Evolutionary conservation across 331 rosid genomes (phyloP).

Genomic region (Acacia concinna): DNA sequence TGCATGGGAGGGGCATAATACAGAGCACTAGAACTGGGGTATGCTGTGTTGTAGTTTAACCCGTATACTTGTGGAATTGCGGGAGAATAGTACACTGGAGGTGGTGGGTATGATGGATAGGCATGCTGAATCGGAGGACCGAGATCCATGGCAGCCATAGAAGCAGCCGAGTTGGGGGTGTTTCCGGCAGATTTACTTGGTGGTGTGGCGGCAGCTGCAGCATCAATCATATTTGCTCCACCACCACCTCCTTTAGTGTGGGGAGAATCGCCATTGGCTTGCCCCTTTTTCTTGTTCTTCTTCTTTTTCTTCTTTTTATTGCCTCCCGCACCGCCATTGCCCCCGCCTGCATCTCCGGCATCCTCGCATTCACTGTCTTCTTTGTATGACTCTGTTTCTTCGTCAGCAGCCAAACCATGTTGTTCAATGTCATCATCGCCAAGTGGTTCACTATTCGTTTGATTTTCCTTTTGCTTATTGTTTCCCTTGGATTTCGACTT

Average conservation of each 20-base stretch:
- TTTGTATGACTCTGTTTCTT: slow-evolving; percentile 33
- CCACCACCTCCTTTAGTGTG: slow-evolving; percentile 28
- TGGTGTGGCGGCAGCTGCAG: not conserved
- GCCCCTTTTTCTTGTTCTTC: slow-evolving; percentile 49
- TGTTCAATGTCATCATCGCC: slow-evolving; percentile 37
- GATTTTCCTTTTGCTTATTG: slow-evolving; percentile 24
- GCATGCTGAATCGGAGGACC: slow-evolving; percentile 53
- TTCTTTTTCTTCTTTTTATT: slow-evolving; percentile 57
- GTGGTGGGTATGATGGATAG: slow-evolving; percentile 50
- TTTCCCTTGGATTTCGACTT: slow-evolving; percentile 51
- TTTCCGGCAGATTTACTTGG: not conserved
- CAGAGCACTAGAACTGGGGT: slow-evolving; percentile 48
- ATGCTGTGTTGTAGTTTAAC: slow-evolving; percentile 60
- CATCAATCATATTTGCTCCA: slow-evolving; percentile 21
- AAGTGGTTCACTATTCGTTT: slow-evolving; percentile 26
- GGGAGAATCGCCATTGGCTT: slow-evolving; percentile 36
- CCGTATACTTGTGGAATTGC: slow-evolving; percentile 40
- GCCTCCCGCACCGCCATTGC: not conserved
- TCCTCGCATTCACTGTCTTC: slow-evolving; percentile 42
- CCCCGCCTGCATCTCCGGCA: slow-evolving; percentile 2
- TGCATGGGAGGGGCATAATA: slow-evolving; percentile 58
- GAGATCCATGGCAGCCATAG: slow-evolving; percentile 34
- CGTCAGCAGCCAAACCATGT: slow-evolving; percentile 14
- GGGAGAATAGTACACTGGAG: slow-evolving; percentile 36
- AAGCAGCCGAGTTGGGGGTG: slow-evolving; percentile 22